Base-by-base conservation (phyloP, 75 land plant species). In the Azolla pinnata region DNA sequence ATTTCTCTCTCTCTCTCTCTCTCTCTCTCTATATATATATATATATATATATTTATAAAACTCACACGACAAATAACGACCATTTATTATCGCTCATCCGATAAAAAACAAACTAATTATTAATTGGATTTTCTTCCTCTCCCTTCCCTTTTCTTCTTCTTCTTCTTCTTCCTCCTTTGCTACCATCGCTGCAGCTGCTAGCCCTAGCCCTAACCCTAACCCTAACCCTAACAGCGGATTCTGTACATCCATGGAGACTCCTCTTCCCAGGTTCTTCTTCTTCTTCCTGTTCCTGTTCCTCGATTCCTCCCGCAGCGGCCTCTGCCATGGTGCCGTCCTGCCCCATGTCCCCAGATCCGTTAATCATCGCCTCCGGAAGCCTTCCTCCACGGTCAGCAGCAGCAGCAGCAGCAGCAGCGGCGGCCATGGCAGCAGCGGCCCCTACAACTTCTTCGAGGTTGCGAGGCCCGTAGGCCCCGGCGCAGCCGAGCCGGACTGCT, bases 401-500 rank as follows among this genome's bases (percentile, higher is more conserved):
- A 46, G 17, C 49, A 46, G 49, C 4, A 4, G 2, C 23, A 5
- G 21, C 31, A 2, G 54, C 51, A 49, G 31, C 33, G 0, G 21
- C 54, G 31, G 12, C 50, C 33, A 35, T 29, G 2, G 19, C 31
- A 31, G 35, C 38, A 16, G 26, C 35, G 60, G 42, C 62, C 21
- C 29, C 33, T n/a, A 25, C 31, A 12, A 14, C 49, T 54, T 68
- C 59, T 56, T 68, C 54, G 56, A 68, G 60, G 58, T 73, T 47
- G 3, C 56, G 40, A 60, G 34, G 28, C 74, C 69, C 19, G 23
- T 42, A 21, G 60, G 49, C 34, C 48, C n/a, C 45, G 5, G 1
- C 47, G 21, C 1, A 44, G 1, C 40, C 78, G 12, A n/a, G n/a
- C n/a, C n/a, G n/a, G n/a, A n/a, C n/a, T 84, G 88, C 74, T 61